These are phyloP conservation scores for Chionographis japonica DNA, from an alignment of 106 monocot genomes.

Conservation along the genomic window DNA sequence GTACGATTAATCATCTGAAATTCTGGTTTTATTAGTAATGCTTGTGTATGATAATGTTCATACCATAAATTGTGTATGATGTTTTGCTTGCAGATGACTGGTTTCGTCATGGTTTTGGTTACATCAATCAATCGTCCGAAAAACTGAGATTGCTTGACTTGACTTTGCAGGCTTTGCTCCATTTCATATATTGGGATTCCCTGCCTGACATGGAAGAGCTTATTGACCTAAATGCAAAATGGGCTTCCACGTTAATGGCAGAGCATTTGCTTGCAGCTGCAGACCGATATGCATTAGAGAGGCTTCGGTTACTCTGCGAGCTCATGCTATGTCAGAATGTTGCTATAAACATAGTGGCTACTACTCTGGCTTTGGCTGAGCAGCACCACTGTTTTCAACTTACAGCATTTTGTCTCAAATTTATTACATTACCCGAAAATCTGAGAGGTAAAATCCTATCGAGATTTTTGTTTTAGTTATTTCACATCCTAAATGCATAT, in stretches of 20 bases:
- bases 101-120: background rate
- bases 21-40: too few species aligned
- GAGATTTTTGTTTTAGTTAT: background rate
- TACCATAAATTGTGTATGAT: too few species aligned
- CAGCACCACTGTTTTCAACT: constrained; percentile 83
- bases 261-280: constrained; percentile 89
- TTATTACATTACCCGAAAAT: constrained; percentile 82
- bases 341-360: constrained; percentile 83
- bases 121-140: background rate
- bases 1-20: too few species aligned
- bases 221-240: constrained; percentile 54
- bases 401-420: constrained; percentile 70
- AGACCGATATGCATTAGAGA: constrained; percentile 75
- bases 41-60: too few species aligned
- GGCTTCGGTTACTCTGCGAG: constrained; percentile 72
- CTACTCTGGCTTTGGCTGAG: constrained; percentile 82
- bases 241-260: constrained; percentile 73
- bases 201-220: constrained; percentile 84
- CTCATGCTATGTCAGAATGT: constrained; percentile 68
- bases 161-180: constrained; percentile 66
- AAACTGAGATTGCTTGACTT: background rate
- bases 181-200: constrained; percentile 86
- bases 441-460: constrained; percentile 51
- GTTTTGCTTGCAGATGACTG: background rate
- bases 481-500: background rate